These are phyloP conservation scores for Physcomitrellopsis africana DNA, from an alignment of 225 moss, liverwort and hornwort genomes.

Conservation along the genomic window DNA sequence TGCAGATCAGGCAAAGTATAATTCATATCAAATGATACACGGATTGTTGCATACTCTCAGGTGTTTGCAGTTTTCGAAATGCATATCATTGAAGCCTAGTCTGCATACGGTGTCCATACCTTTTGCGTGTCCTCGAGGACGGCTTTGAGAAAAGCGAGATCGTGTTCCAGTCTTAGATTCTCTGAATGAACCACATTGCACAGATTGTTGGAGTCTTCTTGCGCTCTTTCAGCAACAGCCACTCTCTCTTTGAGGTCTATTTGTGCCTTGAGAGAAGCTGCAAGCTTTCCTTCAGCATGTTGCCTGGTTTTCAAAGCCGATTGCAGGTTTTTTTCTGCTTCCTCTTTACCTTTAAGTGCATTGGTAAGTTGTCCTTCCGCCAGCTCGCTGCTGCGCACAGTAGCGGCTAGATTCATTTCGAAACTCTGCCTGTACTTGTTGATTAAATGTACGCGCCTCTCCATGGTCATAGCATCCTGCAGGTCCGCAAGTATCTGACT, in stretches of 20 bases:
- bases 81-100: neutral
- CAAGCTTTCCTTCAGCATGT: constrained; percentile 74
- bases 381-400: constrained; percentile 67
- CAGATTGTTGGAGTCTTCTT: constrained; percentile 72
- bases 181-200: constrained; percentile 77
- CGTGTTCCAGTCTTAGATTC: constrained; percentile 82
- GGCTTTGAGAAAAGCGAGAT: constrained; percentile 81
- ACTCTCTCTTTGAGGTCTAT: constrained; percentile 70
- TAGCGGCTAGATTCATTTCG: constrained; percentile 78
- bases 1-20: constrained; percentile 33
- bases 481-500: constrained; percentile 67
- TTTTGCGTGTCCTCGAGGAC: constrained; percentile 89
- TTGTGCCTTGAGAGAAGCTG: constrained; percentile 65
- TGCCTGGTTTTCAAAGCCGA: constrained; percentile 65
- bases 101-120: constrained; percentile 38
- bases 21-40: neutral
- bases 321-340: constrained; percentile 61
- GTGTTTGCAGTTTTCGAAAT: neutral
- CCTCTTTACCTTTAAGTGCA: constrained; percentile 67
- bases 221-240: constrained; percentile 53
- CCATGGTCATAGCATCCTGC: constrained; percentile 66
- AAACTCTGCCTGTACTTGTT: constrained; percentile 64
- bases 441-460: constrained; percentile 65
- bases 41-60: neutral
- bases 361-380: constrained; percentile 66